Evolutionary conservation across 306 rosid species (phyloP), one percentile per base, ranked within the genome.

Genomic region (Spatholobus suberectus): DNA sequence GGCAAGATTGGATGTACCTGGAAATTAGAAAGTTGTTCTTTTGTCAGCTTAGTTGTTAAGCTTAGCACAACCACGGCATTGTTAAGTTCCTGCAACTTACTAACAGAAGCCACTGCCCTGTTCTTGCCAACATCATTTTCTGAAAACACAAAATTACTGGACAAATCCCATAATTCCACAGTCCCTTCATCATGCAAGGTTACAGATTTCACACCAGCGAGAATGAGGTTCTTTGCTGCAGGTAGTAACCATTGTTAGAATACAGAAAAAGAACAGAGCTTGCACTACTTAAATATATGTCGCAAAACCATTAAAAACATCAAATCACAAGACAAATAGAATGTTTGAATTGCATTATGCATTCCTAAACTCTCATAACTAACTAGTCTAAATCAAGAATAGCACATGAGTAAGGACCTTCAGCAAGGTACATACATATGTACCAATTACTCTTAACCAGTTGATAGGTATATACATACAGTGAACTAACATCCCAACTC

Each of bases 191-290:
- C 98, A 2, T 94, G 98, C 90, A 94, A 87, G 71, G 93, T 94
- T 88, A 94, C 96, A 68, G 98, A 91, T 86, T 92, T 94, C 26
- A 94, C 97, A 66, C 98, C 98, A 82, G 98, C 98, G 83, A 94
- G 98, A 81, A 94, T 87, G 81, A 92, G 96, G 76, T 94, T 94
- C 84, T 94, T 94, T 1, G 97, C 97, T 94, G 92, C 94, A 90
- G 3, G 35, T 63, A 84, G 68, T 65, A 79, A 74, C 76, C 29
- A 23, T 24, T 1, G 12, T 71, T 54, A 77, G 41, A 35, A 77
- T 75, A 44, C 32, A 72, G 27, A 49, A 49, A 77, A 23, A 74
- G 8, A 68, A 55, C 35, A 66, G 29, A 63, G 73, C 79, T 51
- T 66, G 43, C 70, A 27, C 58, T 34, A 41, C 35, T 40, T 34